Evolutionary conservation across 257 asterid species (phyloP).

Genomic region (Agastache rugosa): DNA sequence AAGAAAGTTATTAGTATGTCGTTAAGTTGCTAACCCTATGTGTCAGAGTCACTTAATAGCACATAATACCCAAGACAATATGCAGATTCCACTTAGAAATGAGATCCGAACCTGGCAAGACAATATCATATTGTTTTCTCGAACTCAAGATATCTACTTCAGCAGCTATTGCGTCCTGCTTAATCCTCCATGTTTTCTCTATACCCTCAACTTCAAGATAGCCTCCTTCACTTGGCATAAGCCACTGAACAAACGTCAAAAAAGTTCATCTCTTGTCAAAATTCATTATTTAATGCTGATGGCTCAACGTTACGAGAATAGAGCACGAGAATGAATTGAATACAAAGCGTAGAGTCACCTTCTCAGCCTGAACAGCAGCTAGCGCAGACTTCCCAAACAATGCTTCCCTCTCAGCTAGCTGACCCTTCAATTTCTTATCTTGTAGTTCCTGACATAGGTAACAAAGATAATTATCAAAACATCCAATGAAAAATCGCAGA

Average conservation of each 20-base stretch:
- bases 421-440: conserved; percentile 91
- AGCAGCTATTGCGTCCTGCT: conserved; percentile 72
- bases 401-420: conserved; percentile 75
- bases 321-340: not conserved
- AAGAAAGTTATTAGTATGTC: not conserved
- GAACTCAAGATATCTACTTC: conserved; percentile 79
- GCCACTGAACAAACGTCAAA: conserved; percentile 63
- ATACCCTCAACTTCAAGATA: conserved; percentile 81
- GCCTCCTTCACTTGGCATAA: conserved; percentile 85
- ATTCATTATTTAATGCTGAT: not conserved
- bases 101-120: conserved; percentile 80
- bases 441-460: conserved; percentile 50
- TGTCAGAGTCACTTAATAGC: conserved; percentile 16
- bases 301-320: not conserved
- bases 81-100: conserved; percentile 26
- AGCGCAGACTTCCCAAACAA: conserved; percentile 75
- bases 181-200: conserved; percentile 88
- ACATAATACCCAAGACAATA: conserved; percentile 16
- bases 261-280: conserved; percentile 7
- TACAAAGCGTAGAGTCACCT: conserved; percentile 54
- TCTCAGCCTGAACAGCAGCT: conserved; percentile 87
- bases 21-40: not conserved
- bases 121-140: conserved; percentile 82
- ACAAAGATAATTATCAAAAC: conserved; percentile 21
- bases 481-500: not conserved